These are phyloP conservation scores for Raphidocelis subcapitata DNA, from an alignment of 139 green algal species.

Conservation along the genomic window DNA sequence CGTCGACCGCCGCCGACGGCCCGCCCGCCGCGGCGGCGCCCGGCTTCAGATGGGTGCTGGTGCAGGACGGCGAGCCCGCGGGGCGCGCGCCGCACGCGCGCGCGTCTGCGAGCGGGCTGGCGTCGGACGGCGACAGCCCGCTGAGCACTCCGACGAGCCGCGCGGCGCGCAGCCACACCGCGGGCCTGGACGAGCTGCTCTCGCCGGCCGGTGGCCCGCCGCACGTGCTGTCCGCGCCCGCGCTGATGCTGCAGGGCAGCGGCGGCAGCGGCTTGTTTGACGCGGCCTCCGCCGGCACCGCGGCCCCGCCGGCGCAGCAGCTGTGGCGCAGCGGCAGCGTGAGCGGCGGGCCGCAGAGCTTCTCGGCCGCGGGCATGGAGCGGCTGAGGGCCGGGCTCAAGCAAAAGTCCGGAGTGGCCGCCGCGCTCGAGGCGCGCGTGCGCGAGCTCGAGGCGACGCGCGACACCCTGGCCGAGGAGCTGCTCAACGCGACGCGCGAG, in stretches of 20 bases:
- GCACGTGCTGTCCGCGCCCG: background rate
- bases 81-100: too few relatives aligned
- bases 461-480: conserved; percentile 81
- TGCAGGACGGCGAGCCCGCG: conserved; percentile 44
- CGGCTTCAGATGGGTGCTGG: conserved; percentile 66
- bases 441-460: conserved; percentile 73
- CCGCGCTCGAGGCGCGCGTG: conserved; percentile 55
- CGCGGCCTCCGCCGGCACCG: background rate
- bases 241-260: background rate
- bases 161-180: too few relatives aligned
- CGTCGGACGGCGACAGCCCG: too few relatives aligned
- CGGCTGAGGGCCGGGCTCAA: conserved; percentile 39
- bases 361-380: conserved; percentile 37
- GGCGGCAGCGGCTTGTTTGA: background rate
- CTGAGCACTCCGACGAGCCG: too few relatives aligned
- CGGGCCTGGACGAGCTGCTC: too few relatives aligned
- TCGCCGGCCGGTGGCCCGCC: too few relatives aligned
- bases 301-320: background rate
- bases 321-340: conserved; percentile 1
- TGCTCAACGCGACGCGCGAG: conserved; percentile 60
- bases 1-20: conserved; percentile 8
- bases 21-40: conserved; percentile 57
- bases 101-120: too few relatives aligned
- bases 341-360: background rate
- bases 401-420: conserved; percentile 49